A percentile compares a stretch with the other conserved stretches of the same genome.
Evolutionary conservation across 2,329 filamentous ascomycete species (phyloP).

Genomic region (Fusarium subglutinans): DNA sequence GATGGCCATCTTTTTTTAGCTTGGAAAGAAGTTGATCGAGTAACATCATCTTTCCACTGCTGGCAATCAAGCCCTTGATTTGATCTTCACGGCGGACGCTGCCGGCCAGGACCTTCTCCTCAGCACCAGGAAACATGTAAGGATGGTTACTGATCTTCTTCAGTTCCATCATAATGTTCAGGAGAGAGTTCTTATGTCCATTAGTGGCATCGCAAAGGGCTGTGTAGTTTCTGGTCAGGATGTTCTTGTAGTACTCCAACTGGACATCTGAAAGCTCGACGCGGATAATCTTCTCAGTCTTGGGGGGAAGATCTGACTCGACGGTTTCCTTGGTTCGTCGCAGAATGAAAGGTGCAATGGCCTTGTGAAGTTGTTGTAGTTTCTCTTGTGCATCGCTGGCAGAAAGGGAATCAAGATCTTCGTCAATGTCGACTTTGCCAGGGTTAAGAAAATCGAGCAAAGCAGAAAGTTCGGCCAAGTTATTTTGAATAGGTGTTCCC

Average conservation of each 20-base stretch:
- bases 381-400: constrained; percentile 86
- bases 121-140: constrained; percentile 95
- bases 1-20: constrained; percentile 90
- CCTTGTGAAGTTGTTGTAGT: constrained; percentile 82
- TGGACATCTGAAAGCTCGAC: constrained; percentile 97
- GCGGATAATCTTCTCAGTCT: constrained; percentile 98
- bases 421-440: constrained; percentile 90
- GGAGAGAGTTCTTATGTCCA: constrained; percentile 91
- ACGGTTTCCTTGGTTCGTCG: constrained; percentile 97
- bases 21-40: constrained; percentile 95
- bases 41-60: constrained; percentile 99
- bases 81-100: constrained; percentile 87
- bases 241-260: constrained; percentile 98
- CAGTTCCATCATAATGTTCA: constrained; percentile 99
- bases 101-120: constrained; percentile 85
- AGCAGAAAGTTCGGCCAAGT: constrained; percentile 88
- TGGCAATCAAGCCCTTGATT: constrained; percentile 91
- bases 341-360: constrained; percentile 93
- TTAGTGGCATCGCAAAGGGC: constrained; percentile 90
- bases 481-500: constrained; percentile 97
- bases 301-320: constrained; percentile 93
- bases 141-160: constrained; percentile 99
- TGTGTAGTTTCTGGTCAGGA: constrained; percentile 94
- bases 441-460: constrained; percentile 97
- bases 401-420: constrained; percentile 82